Percentiles rank a stretch among this genome's conserved stretches.
These are phyloP conservation scores for Neocucurbitaria cava DNA, from an alignment of 2,329 filamentous ascomycete species.

Conservation along the genomic window DNA sequence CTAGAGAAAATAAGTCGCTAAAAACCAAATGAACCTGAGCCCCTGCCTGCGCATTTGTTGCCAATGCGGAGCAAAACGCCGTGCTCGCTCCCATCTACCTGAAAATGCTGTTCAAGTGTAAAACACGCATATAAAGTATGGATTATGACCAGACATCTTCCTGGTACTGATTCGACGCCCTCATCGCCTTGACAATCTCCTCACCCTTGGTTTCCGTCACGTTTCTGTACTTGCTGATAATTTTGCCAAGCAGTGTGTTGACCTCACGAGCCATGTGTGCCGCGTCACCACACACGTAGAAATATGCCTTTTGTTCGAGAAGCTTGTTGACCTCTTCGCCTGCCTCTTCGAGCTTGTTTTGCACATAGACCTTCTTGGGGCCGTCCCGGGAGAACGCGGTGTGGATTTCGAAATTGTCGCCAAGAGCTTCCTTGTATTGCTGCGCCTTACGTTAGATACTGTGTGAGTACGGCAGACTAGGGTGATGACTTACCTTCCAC, in stretches of 20 bases:
- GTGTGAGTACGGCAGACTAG: conserved; percentile 11
- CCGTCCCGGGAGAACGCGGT: conserved; percentile 94
- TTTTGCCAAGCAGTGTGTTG: conserved; percentile 83
- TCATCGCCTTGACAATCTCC: conserved; percentile 97
- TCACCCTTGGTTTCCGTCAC: conserved; percentile 87
- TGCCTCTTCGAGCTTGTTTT: conserved; percentile 86
- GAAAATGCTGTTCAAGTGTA: conserved; percentile 32
- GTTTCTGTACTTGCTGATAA: conserved; percentile 83
- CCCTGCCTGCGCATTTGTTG: conserved; percentile 2
- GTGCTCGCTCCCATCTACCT: conserved; percentile 33
- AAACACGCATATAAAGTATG: background rate
- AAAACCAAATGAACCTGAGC: conserved; percentile 7
- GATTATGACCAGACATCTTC: conserved; percentile 73
- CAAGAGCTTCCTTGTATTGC: conserved; percentile 83
- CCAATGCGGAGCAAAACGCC: conserved; percentile 25
- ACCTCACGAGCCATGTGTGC: conserved; percentile 97
- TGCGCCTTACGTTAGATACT: conserved; percentile 49
- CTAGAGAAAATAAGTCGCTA: conserved; percentile 7
- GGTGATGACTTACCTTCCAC: conserved; percentile 76
- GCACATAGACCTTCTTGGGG: conserved; percentile 92
- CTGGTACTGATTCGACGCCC: conserved; percentile 94
- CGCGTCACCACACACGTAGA: conserved; percentile 98
- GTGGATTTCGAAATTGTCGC: conserved; percentile 87
- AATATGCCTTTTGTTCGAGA: conserved; percentile 84
- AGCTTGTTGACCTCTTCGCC: conserved; percentile 87